Evolutionary conservation across 768 basidiomycete genomes (phyloP).

Genomic region (Gloeophyllum trabeum): DNA sequence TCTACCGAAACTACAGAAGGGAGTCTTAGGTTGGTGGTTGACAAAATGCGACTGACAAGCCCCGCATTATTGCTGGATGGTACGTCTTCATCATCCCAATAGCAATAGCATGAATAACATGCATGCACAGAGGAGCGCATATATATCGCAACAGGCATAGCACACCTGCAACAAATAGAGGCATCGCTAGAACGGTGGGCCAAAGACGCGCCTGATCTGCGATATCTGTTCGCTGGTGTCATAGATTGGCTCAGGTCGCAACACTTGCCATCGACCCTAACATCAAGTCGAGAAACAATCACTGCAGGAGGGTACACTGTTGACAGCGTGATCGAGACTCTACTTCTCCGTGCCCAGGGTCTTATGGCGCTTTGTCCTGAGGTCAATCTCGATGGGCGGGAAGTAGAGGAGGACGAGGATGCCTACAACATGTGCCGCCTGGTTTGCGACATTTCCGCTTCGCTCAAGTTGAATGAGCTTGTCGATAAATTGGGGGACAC

Average conservation of each 20-base stretch:
- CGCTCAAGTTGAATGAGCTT: background rate
- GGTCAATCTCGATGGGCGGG: no score
- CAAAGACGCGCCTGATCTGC: conserved; percentile 11
- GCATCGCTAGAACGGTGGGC: conserved; percentile 7
- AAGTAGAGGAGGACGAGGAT: no score
- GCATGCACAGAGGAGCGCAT: no score
- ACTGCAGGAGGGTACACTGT: background rate
- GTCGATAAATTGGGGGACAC: no score
- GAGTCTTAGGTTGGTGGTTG: background rate
- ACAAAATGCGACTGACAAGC: background rate
- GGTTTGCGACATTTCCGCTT: background rate
- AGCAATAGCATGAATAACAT: no score
- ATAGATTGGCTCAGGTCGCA: conserved; percentile 17
- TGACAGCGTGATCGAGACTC: background rate
- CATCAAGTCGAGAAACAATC: no score
- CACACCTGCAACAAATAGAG: no score
- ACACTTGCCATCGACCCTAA: background rate
- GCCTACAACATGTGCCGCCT: no score
- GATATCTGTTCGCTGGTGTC: conserved; percentile 21
- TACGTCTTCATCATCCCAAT: no score
- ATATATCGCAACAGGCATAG: no score
- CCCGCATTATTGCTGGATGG: background rate
- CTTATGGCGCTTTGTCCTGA: background rate
- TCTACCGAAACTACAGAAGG: background rate
- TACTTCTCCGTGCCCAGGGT: background rate